Percentiles rank a stretch among this genome's conserved stretches.
Conservation (phyloP, 1,284 basidiomycete species). For the Mycosarcoma maydis region DNA sequence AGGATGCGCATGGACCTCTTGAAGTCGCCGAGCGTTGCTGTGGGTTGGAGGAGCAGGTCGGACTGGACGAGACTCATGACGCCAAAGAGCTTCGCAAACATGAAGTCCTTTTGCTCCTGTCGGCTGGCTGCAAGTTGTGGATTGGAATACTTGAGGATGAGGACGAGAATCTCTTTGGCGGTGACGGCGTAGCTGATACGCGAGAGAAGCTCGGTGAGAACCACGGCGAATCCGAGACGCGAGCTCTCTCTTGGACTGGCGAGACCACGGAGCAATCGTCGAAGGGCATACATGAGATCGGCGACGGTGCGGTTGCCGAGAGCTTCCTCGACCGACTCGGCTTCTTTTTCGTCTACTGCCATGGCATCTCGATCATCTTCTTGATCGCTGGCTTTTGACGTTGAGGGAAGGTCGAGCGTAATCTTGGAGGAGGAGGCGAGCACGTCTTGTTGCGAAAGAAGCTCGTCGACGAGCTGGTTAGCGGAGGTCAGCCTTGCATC, state of each 20-base stretch:
- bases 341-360: conserved; percentile 31
- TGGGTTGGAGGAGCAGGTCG: conserved; percentile 75
- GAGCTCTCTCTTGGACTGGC: conserved; percentile 92
- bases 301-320: conserved; percentile 71
- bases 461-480: conserved; percentile 79
- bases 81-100: conserved; percentile 93
- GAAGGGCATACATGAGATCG: conserved; percentile 69
- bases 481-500: conserved; percentile 85
- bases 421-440: conserved; percentile 44
- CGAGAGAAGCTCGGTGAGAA: conserved; percentile 89
- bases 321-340: conserved; percentile 69
- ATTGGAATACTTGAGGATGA: conserved; percentile 57
- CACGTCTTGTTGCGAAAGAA: conserved; percentile 67
- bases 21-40: conserved; percentile 74
- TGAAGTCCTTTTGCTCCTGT: conserved; percentile 88
- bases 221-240: conserved; percentile 91
- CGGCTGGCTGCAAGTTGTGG: conserved; percentile 73
- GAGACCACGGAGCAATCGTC: conserved; percentile 73
- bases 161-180: conserved; percentile 69
- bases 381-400: conserved; percentile 66
- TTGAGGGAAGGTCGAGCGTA: conserved; percentile 32
- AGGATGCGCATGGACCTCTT: conserved; percentile 76
- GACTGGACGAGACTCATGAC: conserved; percentile 71
- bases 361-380: conserved; percentile 56
- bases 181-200: conserved; percentile 78